phyloP scores from a whole-genome alignment of 768 basidiomycete genomes.

The Trametes gibbosa region DNA sequence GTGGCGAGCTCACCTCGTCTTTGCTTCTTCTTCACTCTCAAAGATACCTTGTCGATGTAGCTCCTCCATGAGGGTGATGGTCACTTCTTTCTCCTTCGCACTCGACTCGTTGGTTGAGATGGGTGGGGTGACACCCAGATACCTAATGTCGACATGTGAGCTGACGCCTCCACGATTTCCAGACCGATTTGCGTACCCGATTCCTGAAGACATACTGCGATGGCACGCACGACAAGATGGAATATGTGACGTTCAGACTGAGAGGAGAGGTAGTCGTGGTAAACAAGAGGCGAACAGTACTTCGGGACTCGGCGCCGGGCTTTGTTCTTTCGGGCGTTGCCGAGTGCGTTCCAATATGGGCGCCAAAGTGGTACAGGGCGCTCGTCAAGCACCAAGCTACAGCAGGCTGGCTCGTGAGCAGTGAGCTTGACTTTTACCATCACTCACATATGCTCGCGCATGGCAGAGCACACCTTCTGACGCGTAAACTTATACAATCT shows the following conservation, averaged over 20 bases:
- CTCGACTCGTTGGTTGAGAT: constrained; percentile 76
- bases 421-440: constrained; percentile 1
- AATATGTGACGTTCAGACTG: neutral
- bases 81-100: constrained; percentile 80
- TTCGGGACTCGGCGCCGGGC: constrained; percentile 14
- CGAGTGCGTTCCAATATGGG: neutral
- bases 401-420: neutral
- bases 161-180: too few relatives aligned
- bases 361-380: neutral
- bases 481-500: neutral
- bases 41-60: constrained; percentile 82
- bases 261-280: constrained; percentile 8
- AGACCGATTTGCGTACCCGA: constrained; percentile 9
- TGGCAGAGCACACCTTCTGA: constrained; percentile 14
- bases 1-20: constrained; percentile 67
- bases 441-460: constrained; percentile 18
- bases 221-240: neutral
- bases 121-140: constrained; percentile 81
- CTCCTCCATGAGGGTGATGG: constrained; percentile 85
- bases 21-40: constrained; percentile 85
- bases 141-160: constrained; percentile 38
- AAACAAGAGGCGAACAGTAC: constrained; percentile 9
- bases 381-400: too few relatives aligned
- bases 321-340: constrained; percentile 12
- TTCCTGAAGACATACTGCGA: constrained; percentile 14